phyloP scores from a whole-genome alignment of 208 protist species.

The Crithidia fasciculata region DNA sequence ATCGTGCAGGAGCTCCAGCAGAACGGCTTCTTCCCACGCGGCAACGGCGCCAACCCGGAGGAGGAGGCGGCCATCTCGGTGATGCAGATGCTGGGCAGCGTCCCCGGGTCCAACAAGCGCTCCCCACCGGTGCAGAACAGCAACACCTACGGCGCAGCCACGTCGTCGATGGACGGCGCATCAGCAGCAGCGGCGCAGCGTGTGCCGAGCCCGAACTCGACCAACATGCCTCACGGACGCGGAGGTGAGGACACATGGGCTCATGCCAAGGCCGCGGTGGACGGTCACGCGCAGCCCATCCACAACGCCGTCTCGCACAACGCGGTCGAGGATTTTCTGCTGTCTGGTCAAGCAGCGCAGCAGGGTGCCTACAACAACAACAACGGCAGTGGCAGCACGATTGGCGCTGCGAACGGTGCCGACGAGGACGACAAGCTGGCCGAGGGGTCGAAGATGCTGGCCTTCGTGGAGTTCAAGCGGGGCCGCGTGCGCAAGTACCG shows the following conservation, averaged over 20 bases:
- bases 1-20: constrained; percentile 54
- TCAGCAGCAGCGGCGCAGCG: constrained; percentile 5
- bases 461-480: constrained; percentile 90
- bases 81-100: constrained; percentile 32
- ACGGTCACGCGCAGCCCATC: constrained; percentile 3
- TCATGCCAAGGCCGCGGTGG: background rate
- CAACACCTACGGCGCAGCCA: constrained; percentile 8
- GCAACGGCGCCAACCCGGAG: constrained; percentile 27
- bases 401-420: background rate
- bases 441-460: constrained; percentile 46
- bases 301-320: constrained; percentile 30
- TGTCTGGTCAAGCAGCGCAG: constrained; percentile 17
- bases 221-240: background rate
- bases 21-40: constrained; percentile 44
- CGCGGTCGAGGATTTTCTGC: constrained; percentile 31
- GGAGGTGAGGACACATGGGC: background rate
- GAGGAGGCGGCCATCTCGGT: constrained; percentile 41
- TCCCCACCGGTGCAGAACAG: background rate
- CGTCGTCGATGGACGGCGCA: background rate
- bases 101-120: constrained; percentile 19
- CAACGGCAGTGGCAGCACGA: constrained; percentile 16
- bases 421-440: constrained; percentile 28
- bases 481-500: constrained; percentile 78
- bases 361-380: constrained; percentile 1
- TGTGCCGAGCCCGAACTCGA: constrained; percentile 16